Conservation (phyloP, 345 rosid species). For the Lepidium africanum region DNA sequence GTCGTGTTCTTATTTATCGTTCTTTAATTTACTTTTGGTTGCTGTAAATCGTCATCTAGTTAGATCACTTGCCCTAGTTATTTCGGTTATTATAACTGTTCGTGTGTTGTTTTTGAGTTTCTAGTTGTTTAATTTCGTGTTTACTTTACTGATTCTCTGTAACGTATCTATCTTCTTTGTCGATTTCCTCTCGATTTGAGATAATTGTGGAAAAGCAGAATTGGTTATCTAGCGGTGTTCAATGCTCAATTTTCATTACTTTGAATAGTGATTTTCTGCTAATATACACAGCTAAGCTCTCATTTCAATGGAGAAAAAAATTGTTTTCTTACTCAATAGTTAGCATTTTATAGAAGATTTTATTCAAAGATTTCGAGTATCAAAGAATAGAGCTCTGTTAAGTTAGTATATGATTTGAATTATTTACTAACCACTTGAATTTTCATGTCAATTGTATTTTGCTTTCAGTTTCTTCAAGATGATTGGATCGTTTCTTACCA, state of each 20-base stretch:
- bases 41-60: constrained; percentile 1
- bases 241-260: constrained; percentile 1
- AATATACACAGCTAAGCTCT: neutral
- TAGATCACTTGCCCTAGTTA: constrained; percentile 8
- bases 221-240: neutral
- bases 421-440: neutral
- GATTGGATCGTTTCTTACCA: constrained; percentile 59
- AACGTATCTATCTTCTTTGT: neutral
- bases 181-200: neutral
- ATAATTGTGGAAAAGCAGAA: neutral
- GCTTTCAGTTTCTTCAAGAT: constrained; percentile 25
- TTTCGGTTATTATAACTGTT: neutral
- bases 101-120: neutral
- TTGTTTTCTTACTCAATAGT: neutral
- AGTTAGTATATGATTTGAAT: neutral
- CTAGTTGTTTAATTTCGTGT: neutral
- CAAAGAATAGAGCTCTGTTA: neutral
- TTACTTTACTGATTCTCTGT: neutral
- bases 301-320: neutral
- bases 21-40: neutral
- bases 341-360: neutral
- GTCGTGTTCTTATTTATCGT: neutral
- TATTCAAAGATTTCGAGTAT: neutral
- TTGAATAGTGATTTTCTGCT: neutral
- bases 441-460: neutral